Evolutionary conservation across 441 rosid genomes (phyloP), one percentile per base, ranked within the genome.

Genomic region (Kokia cookei): DNA sequence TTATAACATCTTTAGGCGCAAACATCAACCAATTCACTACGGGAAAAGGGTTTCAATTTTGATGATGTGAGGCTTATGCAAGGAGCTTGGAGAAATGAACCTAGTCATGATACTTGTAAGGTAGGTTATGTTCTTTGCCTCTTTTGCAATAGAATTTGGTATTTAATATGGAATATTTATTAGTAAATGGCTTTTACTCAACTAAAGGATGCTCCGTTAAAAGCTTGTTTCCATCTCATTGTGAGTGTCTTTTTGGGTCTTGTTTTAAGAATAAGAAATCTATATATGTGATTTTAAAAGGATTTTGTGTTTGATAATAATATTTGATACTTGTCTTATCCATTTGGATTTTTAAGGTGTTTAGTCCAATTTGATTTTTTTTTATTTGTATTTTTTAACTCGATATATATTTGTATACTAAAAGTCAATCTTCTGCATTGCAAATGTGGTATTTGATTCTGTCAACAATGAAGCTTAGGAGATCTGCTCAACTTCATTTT

Each of bases 31-130:
- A 85, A 80, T 73, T 86, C 86, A 6, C 72, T 83, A 60, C 88
- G 76, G 48, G 98, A 97, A 80, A 91, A 89, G 83, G 98, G 99
- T 74, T 97, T 97, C 81, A 97, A 97, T 87, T 97, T 97, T 85
- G 96, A 94, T 74, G 99, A 97, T 82, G 77, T 82, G 55, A 90
- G 97, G 90, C 82, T 97, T 60, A 87, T 96, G 91, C 83, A 86
- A 61, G 93, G 93, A 75, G 87, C 92, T 77, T 92, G 96, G 93
- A 86, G 96, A 82, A 90, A 90, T 87, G 96, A 90, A 54, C 88
- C 88, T 45, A 78, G 86, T 86, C 84, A 91, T 70, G 93, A 93
- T 82, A 51, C 82, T 50, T 83, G 93, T 90, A 89, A 87, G 97
- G 99, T 96, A 79, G 67, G 64, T 60, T 27, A 7, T 53, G 61